Evolutionary conservation across 441 rosid species (phyloP), one percentile per base, ranked within the genome.

Genomic region (Theobroma grandiflorum): DNA sequence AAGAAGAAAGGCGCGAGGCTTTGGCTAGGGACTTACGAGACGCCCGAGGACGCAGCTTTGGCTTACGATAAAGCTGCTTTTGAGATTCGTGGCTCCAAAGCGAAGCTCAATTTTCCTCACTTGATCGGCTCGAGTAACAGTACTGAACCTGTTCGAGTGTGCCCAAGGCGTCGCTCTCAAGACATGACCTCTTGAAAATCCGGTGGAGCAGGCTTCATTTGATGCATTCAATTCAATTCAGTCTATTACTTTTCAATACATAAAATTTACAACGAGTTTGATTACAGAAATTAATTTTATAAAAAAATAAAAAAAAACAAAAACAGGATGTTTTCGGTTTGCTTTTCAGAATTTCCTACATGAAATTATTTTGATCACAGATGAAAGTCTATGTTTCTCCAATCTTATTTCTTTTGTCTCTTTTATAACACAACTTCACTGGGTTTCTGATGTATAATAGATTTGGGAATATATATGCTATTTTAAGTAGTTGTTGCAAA

Each of bases 21-120:
- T 69, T 91, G 94, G 94, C 85, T 91, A 0, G 94, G 92, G 72
- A 89, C 91, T 8, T 86, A 91, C 62, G 81, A 87, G 80, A 82
- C 87, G 11, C 66, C 87, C 1, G 80, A 80, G 83, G 88, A 80
- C 18, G 88, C 88, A 0, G 85, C 85, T 6, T 22, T 82, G 83
- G 89, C 89, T 31, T 87, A 84, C 12, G 87, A 86, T 65, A 63
- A 18, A 74, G 89, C 89, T 2, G 86, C 87, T 57, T 86, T 84
- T 43, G 47, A 79, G 74, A 49, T 86, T 62, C 84, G 83, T 1
- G 89, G 89, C 10, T 75, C 89, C 15, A 87, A 84, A 80, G 89
- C 89, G 31, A 74, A 83, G 81, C 86, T 87, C 6, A 87, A 87
- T 81, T 87, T 87, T 43, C 89, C 89, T 55, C 83, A 81, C 76